Conservation (phyloP, 306 rosid genomes). For the Acacia acuminata region DNA sequence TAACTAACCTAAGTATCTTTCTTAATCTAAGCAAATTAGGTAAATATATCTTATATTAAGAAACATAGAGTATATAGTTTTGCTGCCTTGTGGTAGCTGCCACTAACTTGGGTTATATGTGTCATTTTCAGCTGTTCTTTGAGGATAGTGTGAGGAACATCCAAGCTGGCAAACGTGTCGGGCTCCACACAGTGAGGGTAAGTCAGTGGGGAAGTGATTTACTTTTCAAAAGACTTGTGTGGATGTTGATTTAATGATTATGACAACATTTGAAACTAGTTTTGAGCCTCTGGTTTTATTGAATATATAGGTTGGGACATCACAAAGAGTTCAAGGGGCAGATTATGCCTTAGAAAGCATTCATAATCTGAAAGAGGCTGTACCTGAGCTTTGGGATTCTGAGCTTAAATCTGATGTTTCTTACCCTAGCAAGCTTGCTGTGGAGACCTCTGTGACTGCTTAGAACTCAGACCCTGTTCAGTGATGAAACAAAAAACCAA, state of each 20-base stretch:
- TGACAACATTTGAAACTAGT: conserved; percentile 5
- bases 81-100: not conserved
- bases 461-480: conserved; percentile 24
- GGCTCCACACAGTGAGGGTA: conserved; percentile 91
- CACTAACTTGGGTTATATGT: not conserved
- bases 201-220: conserved; percentile 29
- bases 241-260: not conserved
- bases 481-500: conserved; percentile 6
- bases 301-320: conserved; percentile 67
- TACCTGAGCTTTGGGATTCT: conserved; percentile 83
- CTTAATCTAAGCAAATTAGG: too few species aligned
- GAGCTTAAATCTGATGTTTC: conserved; percentile 72
- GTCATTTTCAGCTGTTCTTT: conserved; percentile 74
- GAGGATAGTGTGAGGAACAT: conserved; percentile 94
- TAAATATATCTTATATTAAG: too few species aligned
- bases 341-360: conserved; percentile 95
- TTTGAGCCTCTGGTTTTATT: not conserved
- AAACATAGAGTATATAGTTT: not conserved
- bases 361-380: conserved; percentile 89
- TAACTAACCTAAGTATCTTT: too few species aligned
- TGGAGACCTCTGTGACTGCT: conserved; percentile 91
- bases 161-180: conserved; percentile 89
- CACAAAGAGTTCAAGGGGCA: conserved; percentile 88
- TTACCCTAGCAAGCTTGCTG: conserved; percentile 71
- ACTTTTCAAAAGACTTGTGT: not conserved